Base-by-base conservation (phyloP, 129 eudicot species). In the Arctium minus region DNA sequence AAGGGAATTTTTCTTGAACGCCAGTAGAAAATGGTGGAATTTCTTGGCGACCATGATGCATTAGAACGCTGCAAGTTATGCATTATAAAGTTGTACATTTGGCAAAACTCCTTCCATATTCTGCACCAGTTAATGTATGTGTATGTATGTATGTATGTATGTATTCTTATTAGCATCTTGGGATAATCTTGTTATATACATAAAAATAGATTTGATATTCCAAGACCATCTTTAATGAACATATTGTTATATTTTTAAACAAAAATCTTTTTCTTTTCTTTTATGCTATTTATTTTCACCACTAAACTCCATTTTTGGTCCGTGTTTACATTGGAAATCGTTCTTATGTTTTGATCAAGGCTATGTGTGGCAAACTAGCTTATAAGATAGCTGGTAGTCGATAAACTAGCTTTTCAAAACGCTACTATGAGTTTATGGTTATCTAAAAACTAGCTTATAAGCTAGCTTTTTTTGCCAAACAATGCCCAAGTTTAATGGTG, bases 141-240 rank as follows among this genome's bases (percentile, higher is more conserved):
- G 36, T 33, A 33, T 33, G 36, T 15, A 56, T 13, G 64, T 50
- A 50, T 86, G 85, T 88, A 90, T 73, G 62, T 79, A 72, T 75
- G 18, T 27, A 74, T 74, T 56, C 22, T 84, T 86, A 80, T 83
- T 73, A 70, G 73, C 40, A 17, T 70, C 74, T 74, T 83, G 31
- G 53, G 29, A 46, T 74, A 82, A 82, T 73, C 70, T 85, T 84
- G 82, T 89, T 89, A 76, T 82, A 83, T 86, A 86, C 92, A 82
- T 89, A 84, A 85, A 75, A 85, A 75, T 72, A 70, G 75, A 40
- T 53, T 56, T 15, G 27, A 56, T 56, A 3, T 15, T 56, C 65
- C 65, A 56, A 13, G 18, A 53, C 65, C 65, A 53, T 53, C 18
- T 44, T 53, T 53, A 15, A n/a, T 56, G 27, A 17, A 56, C 65